Evolutionary conservation across 352 stramenopile species (phyloP), one percentile per base, ranked within the genome.

Genomic region (Phytopythium boreale): DNA sequence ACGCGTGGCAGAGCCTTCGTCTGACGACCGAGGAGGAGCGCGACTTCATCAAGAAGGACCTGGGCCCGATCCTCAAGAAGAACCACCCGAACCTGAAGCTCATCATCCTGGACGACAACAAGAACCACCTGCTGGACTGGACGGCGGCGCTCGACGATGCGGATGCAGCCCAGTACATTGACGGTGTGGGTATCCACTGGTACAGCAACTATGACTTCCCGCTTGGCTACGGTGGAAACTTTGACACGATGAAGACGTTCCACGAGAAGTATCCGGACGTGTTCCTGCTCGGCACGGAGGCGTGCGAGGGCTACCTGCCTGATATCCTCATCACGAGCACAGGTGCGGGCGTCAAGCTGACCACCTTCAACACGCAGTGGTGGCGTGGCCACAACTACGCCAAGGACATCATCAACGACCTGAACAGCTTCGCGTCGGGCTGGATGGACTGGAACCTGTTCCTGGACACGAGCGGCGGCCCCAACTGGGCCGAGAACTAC

Each of bases 111-210:
- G 87, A 96, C 60, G 81, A 96, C 66, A 80, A 96, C 39, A 95
- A 92, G 59, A 75, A 71, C 44, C 55, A 64, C 11, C 44, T 93
- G 12, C 12, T 80, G 22, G 69, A 70, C 12, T 80, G 79, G 59
- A 66, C 74, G 12, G 66, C 62, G 1, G 62, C 73, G 1, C 66
- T 83, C 20, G 71, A 72, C 27, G 69, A 84, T 26, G 49, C 41
- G 4, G 79, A 88, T 6, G 59, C 70, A 2, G 49, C 52, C n/a
- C 58, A 90, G 68, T 96, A 93, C 67, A 56, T 96, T 3, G 66
- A 77, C 43, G 88, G 88, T n/a, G 75, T 95, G 49, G 89, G 79
- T 4, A 88, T 93, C 61, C 89, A 96, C 64, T 96, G 88, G 85
- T 92, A 93, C 68, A 73, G 65, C 27, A 62, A 78, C 55, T 56